Evolutionary conservation across 2,329 filamentous ascomycete genomes (phyloP), one percentile per base, ranked within the genome.

Genomic region (Lojkania enalia): DNA sequence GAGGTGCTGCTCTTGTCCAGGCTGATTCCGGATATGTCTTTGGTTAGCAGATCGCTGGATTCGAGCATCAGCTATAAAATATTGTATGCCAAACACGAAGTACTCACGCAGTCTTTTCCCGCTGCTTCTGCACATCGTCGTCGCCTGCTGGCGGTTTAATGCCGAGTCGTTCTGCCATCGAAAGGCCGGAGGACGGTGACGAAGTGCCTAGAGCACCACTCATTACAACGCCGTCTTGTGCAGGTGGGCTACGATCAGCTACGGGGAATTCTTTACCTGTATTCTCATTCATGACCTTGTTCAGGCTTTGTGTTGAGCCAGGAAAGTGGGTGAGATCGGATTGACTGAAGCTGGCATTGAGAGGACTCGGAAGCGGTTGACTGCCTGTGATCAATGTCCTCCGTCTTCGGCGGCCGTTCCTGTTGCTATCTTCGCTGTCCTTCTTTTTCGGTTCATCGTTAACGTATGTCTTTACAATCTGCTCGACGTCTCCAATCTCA

Each of bases 401-500:
- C 70, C 94, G 82, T 71, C 94, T 83, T 71, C 94, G 82, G 50
- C 94, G 83, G 40, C 94, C 92, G 70, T 96, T 97, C 55, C 91
- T 82, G 65, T 95, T 90, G 67, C 91, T 90, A 67, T 95, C 90
- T 71, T 94, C 94, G 49, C 87, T 86, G 39, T 84, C 80, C 59
- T 82, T 82, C 58, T 82, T 76, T 51, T 71, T 70, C 15, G 75
- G 42, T 38, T 94, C 88, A 51, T 85, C 88, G 72, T 96, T 92
- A 43, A 99, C 92, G 53, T 95, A 92, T 49, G 88, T 90, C 73
- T 96, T 92, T 46, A 99, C 94, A 52, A 97, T 97, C 71, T 97
- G 90, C 76, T 99, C 94, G 38, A 99, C 94, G 61, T 99, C 94
- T 56, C 94, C 94, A 64, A 99, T 97, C 74, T 99, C 94, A 67